A percentile compares a stretch with the other conserved stretches of the same genome.
Evolutionary conservation across 2,329 filamentous ascomycete species (phyloP).

Genomic region (Alternaria ethzedia): DNA sequence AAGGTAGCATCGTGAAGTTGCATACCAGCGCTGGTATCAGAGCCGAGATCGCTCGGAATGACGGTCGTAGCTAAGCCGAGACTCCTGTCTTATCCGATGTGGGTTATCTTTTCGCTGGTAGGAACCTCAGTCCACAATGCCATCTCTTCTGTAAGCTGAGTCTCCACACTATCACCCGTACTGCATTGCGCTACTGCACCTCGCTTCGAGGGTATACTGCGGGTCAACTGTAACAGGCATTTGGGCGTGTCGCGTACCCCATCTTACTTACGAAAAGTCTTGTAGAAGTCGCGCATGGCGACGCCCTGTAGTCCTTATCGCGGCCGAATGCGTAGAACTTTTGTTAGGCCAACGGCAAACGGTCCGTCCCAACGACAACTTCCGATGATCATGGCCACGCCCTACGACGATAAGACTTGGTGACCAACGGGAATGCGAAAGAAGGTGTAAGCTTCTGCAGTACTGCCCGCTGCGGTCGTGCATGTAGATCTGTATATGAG

Average conservation of each 20-base stretch:
- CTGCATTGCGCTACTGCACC: constrained; percentile 28
- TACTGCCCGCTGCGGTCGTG: not conserved
- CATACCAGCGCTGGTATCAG: not conserved
- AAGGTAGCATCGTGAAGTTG: not conserved
- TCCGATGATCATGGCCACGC: not conserved
- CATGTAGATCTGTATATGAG: constrained; percentile 22
- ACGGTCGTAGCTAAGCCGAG: not conserved
- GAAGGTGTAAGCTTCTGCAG: not conserved
- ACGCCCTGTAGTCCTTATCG: constrained; percentile 24
- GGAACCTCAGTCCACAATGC: not conserved
- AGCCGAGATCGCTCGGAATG: not conserved
- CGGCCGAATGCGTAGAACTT: constrained; percentile 5
- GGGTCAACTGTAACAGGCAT: constrained; percentile 3
- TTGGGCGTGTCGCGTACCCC: constrained; percentile 12
- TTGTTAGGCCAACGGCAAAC: not conserved
- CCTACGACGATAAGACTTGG: constrained; percentile 20
- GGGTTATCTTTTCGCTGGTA: constrained; percentile 9
- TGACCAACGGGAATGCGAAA: constrained; percentile 24
- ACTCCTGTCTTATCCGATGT: not conserved
- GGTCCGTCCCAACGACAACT: not conserved
- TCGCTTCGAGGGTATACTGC: constrained; percentile 7
- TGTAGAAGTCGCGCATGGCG: not conserved
- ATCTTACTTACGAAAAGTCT: constrained; percentile 4
- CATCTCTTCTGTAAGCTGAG: constrained; percentile 5
- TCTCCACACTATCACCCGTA: constrained; percentile 28